Evolutionary conservation across 176 grass and related monocot genomes (phyloP), one percentile per base, ranked within the genome.

Genomic region (Oryza glumipatula): DNA sequence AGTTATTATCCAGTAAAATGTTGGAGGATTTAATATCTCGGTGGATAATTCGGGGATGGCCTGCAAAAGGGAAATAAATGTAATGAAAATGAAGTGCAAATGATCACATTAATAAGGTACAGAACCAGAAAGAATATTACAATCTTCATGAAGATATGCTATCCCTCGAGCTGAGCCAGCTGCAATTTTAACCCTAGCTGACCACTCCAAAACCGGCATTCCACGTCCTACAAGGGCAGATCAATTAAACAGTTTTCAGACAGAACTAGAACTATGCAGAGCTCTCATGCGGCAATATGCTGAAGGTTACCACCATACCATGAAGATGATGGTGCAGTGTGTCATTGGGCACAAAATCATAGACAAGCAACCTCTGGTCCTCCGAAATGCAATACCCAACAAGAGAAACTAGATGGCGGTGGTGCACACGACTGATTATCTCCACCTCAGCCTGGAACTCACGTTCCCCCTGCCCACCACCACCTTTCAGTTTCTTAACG

Each of bases 21-120:
- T 99, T 99, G 21, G 96, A 99, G 45, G 96, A 99, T 84, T 99
- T 99, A 73, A 99, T 99, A 81, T 99, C 96, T 82, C 96, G 88
- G 22, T 96, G 96, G 74, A 99, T 99, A 86, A 99, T 99, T 65
- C 93, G 79, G 26, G 96, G 93, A 85, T 99, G 86, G 67, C 93
- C 96, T 99, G 70, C 64, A 74, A 67, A 75, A n/a, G 26, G 52
- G 80, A 86, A 82, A 28, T 16, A 82, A 65, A 23, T 22, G 47
- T 35, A 49, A 70, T 80, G 68, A 88, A 48, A 69, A 36, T 11
- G 61, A 72, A 44, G 48, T 22, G 39, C 6, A 85, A 87, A 69
- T 67, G 19, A 66, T 87, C 30, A 56, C 21, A 41, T 7, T 41
- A 56, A 74, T 19, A 49, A 77, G 48, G 72, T 60, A 83, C 58